Percentiles rank a stretch among this genome's conserved stretches.
Conservation (phyloP, 352 stramenopile genomes). For the Globisporangium cystogenes region DNA sequence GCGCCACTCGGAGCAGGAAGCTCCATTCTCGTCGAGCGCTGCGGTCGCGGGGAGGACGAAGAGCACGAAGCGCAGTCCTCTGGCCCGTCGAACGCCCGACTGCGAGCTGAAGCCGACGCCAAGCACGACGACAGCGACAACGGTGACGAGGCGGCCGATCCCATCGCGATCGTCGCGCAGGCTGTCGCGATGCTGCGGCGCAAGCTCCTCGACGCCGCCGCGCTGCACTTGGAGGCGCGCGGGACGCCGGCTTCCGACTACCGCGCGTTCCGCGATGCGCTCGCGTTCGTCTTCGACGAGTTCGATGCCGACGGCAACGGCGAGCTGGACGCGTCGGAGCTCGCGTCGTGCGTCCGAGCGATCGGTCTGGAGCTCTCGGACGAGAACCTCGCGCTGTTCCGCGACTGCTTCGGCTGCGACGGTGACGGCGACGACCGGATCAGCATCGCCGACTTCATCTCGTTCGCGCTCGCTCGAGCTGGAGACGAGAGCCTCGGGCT, state of each 20-base stretch:
- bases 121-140: neutral
- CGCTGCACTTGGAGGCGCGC: constrained; percentile 16
- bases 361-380: constrained; percentile 39
- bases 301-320: constrained; percentile 56
- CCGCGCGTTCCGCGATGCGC: constrained; percentile 41
- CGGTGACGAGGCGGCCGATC: constrained; percentile 13
- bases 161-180: constrained; percentile 14
- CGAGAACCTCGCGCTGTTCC: constrained; percentile 38
- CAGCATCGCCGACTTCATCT: constrained; percentile 67
- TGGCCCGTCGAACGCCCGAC: neutral
- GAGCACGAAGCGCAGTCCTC: too few species aligned
- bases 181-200: constrained; percentile 29
- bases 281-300: constrained; percentile 40
- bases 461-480: constrained; percentile 48
- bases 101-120: neutral
- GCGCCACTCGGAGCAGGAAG: neutral
- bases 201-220: constrained; percentile 35
- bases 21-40: too few species aligned
- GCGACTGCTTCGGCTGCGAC: constrained; percentile 45
- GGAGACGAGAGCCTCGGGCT: constrained; percentile 31
- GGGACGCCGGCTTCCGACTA: constrained; percentile 31
- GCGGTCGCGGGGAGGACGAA: neutral
- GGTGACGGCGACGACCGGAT: constrained; percentile 25
- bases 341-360: constrained; percentile 40
- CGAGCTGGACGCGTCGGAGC: constrained; percentile 42